Evolutionary conservation across 2,329 filamentous ascomycete species (phyloP).

Genomic region (Teratosphaeria epicoccoides): DNA sequence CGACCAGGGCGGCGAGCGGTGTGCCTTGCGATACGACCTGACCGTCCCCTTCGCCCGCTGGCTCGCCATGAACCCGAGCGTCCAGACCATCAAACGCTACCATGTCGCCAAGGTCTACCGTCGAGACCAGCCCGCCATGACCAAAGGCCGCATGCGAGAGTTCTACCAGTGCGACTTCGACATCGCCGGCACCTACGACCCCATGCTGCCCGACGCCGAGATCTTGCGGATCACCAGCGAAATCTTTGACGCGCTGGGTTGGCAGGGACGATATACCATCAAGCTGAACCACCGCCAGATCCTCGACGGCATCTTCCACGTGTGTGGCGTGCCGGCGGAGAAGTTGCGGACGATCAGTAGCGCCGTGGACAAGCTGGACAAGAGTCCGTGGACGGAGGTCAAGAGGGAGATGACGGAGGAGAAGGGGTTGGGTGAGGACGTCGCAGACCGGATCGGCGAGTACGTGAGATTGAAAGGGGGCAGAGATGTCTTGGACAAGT

Average conservation of each 20-base stretch:
- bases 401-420: constrained; percentile 87
- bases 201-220: constrained; percentile 88
- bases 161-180: constrained; percentile 98
- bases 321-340: constrained; percentile 76
- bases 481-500: constrained; percentile 53
- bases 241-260: constrained; percentile 71
- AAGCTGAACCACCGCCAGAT: constrained; percentile 95
- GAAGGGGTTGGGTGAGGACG: constrained; percentile 65
- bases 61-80: constrained; percentile 78
- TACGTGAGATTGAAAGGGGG: constrained; percentile 75
- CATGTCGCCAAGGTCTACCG: constrained; percentile 90
- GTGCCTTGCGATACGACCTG: constrained; percentile 74
- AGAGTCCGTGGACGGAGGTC: constrained; percentile 76
- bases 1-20: constrained; percentile 78
- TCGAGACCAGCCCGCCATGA: constrained; percentile 72
- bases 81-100: constrained; percentile 83
- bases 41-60: constrained; percentile 87
- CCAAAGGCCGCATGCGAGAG: constrained; percentile 85
- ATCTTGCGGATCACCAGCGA: constrained; percentile 75
- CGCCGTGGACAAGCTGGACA: constrained; percentile 93
- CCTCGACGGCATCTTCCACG: constrained; percentile 81
- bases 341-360: constrained; percentile 84
- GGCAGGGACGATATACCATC: constrained; percentile 67
- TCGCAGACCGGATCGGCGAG: constrained; percentile 79
- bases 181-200: constrained; percentile 76